Base-by-base conservation (phyloP, 768 basidiomycete species). In the Boletales sp. region DNA sequence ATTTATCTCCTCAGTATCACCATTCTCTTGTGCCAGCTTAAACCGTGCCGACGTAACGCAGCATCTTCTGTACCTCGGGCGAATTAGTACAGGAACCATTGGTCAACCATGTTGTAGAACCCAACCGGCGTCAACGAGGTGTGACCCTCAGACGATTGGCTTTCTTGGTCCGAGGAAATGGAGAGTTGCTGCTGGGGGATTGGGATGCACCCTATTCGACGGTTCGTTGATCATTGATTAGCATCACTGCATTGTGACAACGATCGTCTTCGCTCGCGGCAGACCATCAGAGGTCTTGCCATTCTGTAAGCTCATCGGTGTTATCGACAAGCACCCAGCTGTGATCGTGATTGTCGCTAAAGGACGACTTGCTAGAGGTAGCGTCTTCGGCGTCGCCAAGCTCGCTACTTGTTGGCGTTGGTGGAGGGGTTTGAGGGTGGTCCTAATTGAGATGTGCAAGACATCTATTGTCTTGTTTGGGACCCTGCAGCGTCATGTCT, bases 21-120 rank as follows among this genome's bases (percentile, higher is more conserved):
- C 6, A 6, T 3, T 7, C 24, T 6, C 24, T 7, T 5, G 24
- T 27, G 24, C 24, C 6, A 27, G 24, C 24, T 27, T 27, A 27
- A 27, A 27, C 24, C 24, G 24, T 27, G 24, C 24, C 24, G 24
- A 27, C 4, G 24, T 7, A 27, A 27, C 7, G 24, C 24, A 27
- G 24, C 24, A 27, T 27, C 24, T 7, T 59, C 48, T 36, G 5
- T 11, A 24, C 63, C 57, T 21, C 56, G 48, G 14, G 24, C 30
- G 18, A 44, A 50, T 31, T 65, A 65, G 41, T 65, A 59, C 40
- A 45, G 11, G n/a, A 48, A 17, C 62, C 62, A 64, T 43, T 56
- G 54, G 36, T 43, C 29, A 44, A 56, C 59, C 40, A 37, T 47
- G 17, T 47, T 37, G 12, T 50, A 5, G 41, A 66, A 66, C 8